Evolutionary conservation across 768 basidiomycete genomes (phyloP).

Genomic region (Tylopilus sp.): DNA sequence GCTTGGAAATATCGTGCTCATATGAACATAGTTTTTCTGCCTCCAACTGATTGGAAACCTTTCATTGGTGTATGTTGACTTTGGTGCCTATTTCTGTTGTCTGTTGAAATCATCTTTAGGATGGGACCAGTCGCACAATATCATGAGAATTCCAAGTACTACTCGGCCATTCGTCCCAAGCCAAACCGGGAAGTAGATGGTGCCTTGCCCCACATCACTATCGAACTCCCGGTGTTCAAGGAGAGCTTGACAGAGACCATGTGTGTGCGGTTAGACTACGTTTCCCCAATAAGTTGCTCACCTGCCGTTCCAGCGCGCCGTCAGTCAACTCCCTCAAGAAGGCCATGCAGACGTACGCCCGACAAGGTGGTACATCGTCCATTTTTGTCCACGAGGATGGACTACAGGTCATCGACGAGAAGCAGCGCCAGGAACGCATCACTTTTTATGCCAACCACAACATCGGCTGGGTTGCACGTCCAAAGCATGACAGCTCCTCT

Average conservation of each 20-base stretch:
- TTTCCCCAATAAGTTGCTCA: neutral
- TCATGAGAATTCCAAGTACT: constrained; percentile 81
- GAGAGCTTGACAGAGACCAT: constrained; percentile 78
- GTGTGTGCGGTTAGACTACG: constrained; percentile 38
- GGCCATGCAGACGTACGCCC: no score
- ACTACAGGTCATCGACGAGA: no score
- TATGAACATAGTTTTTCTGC: constrained; percentile 57
- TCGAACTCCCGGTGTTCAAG: constrained; percentile 88
- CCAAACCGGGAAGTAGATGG: constrained; percentile 60
- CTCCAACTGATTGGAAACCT: constrained; percentile 65
- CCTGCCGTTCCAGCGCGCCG: constrained; percentile 46
- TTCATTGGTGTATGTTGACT: constrained; percentile 48
- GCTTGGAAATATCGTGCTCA: constrained; percentile 9
- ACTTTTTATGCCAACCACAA: no score
- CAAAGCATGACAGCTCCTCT: no score
- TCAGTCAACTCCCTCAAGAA: no score
- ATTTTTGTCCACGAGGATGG: no score
- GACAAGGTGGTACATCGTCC: no score
- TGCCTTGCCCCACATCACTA: constrained; percentile 67
- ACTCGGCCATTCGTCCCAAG: constrained; percentile 63
- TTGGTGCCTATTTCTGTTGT: neutral
- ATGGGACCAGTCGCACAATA: constrained; percentile 83
- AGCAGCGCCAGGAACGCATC: no score
- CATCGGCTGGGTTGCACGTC: no score
- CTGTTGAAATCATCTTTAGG: constrained; percentile 32